Evolutionary conservation across 1,284 basidiomycete genomes (phyloP).

Genomic region (Pascua sp.): DNA sequence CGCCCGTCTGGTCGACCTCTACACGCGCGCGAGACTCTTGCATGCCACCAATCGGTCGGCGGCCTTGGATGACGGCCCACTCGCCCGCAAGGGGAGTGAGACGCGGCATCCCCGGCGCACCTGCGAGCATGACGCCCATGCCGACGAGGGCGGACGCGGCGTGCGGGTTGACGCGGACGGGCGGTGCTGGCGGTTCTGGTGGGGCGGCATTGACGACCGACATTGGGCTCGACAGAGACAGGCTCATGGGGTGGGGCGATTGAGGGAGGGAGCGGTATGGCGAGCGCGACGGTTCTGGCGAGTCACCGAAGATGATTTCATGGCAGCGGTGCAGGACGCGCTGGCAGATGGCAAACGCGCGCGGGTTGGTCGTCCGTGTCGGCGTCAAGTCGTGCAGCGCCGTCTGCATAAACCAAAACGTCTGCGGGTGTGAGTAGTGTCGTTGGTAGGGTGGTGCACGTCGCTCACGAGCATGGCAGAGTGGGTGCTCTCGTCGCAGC

Average conservation of each 20-base stretch:
- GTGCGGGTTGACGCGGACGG: conserved; percentile 66
- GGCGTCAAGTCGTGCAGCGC: conserved; percentile 78
- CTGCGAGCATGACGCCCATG: conserved; percentile 75
- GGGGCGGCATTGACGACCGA: not conserved
- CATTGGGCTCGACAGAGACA: conserved; percentile 5
- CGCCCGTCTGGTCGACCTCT: conserved; percentile 40
- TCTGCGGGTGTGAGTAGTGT: conserved; percentile 55
- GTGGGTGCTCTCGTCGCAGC: conserved; percentile 83
- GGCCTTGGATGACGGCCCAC: conserved; percentile 83
- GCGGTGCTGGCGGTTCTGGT: conserved; percentile 5
- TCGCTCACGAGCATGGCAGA: conserved; percentile 82
- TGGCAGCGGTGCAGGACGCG: conserved; percentile 89
- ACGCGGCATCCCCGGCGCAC: conserved; percentile 70
- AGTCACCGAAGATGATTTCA: conserved; percentile 93
- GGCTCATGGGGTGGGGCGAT: conserved; percentile 31
- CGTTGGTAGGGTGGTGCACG: not conserved
- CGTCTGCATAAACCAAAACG: conserved; percentile 96
- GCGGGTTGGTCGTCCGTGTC: conserved; percentile 60
- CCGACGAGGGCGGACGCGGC: conserved; percentile 76
- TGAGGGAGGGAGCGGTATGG: conserved; percentile 60
- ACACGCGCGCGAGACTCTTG: conserved; percentile 37
- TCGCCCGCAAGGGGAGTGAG: conserved; percentile 70
- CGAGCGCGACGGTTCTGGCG: conserved; percentile 61
- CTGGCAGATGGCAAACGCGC: conserved; percentile 87
- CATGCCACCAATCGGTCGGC: conserved; percentile 50